phyloP scores from a whole-genome alignment of 495 filamentous ascomycete genomes.

The Monascus purpureus region DNA sequence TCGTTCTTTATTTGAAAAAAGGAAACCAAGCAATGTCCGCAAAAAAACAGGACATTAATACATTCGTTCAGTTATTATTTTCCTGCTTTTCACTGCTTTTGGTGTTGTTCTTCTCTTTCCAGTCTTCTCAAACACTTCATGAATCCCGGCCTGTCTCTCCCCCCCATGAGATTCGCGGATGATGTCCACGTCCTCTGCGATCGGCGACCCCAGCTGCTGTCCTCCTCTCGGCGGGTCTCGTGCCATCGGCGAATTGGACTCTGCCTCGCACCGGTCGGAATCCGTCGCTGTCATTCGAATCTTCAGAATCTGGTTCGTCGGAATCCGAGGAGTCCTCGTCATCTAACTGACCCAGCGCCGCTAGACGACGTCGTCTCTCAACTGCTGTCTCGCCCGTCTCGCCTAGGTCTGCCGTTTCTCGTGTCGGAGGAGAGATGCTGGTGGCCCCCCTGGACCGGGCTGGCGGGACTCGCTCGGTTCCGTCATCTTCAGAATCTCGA shows the following conservation, averaged over 20 bases:
- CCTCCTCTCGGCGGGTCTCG: slow-evolving; percentile 9
- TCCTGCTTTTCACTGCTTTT: too few relatives aligned
- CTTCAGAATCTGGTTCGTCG: slow-evolving; percentile 43
- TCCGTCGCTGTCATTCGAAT: slow-evolving; percentile 6
- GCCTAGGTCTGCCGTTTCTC: slow-evolving; percentile 9
- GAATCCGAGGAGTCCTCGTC: slow-evolving; percentile 16
- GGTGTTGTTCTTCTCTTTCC: too few relatives aligned
- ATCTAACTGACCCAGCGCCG: slow-evolving; percentile 58
- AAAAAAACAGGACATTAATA: too few relatives aligned
- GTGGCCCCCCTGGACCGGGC: too few relatives aligned
- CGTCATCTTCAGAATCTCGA: slow-evolving; percentile 45
- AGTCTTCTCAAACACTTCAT: too few relatives aligned
- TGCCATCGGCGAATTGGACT: slow-evolving; percentile 20
- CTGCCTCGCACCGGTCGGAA: slow-evolving; percentile 11
- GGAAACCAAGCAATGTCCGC: too few relatives aligned
- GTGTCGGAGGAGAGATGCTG: slow-evolving; percentile 8
- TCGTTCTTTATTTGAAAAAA: too few relatives aligned
- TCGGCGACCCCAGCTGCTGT: not conserved
- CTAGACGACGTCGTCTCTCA: slow-evolving; percentile 68
- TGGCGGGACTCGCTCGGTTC: slow-evolving; percentile 41
- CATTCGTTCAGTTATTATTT: too few relatives aligned
- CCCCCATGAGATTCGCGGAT: slow-evolving; percentile 11
- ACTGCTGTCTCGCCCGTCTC: slow-evolving; percentile 64
- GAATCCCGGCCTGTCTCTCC: slow-evolving; percentile 15
- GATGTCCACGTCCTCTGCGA: not conserved